Conservation (phyloP, 73 alveolate species). For the Paramecium primaurelia region DNA sequence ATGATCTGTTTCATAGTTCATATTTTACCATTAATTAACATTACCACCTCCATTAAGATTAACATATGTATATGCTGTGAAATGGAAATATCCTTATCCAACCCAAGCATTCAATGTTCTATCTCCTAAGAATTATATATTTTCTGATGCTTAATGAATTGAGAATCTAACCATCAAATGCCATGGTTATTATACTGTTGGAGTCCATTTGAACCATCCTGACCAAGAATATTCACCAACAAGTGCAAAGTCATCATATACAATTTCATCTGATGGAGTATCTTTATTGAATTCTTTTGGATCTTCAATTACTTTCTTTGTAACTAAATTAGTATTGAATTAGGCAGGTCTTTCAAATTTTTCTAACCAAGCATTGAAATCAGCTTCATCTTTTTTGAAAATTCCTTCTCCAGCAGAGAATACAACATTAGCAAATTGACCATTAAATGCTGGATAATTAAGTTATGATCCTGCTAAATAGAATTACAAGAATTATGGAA, state of each 20-base stretch:
- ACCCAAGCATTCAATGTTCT: slow-evolving; percentile 40
- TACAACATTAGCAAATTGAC: neutral
- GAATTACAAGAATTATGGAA: slow-evolving; percentile 33
- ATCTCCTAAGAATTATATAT: slow-evolving; percentile 15
- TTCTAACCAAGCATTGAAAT: neutral
- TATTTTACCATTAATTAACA: slow-evolving; percentile 1
- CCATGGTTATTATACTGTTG: slow-evolving; percentile 31
- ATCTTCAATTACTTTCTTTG: neutral
- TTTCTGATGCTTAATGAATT: neutral
- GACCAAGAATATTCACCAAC: slow-evolving; percentile 44
- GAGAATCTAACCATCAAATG: slow-evolving; percentile 38
- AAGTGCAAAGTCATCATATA: neutral
- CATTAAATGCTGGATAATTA: slow-evolving; percentile 34
- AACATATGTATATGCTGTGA: neutral
- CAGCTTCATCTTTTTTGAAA: neutral
- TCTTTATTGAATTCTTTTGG: neutral
- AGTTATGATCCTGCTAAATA: slow-evolving; percentile 2
- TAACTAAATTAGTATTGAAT: neutral
- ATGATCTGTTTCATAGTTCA: neutral
- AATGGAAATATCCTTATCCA: slow-evolving; percentile 35
- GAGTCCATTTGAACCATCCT: slow-evolving; percentile 53
- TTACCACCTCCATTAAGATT: slow-evolving; percentile 31
- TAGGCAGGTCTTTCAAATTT: neutral
- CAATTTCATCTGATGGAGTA: neutral
- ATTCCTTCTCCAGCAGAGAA: slow-evolving; percentile 12